Conservation (phyloP, 208 protist genomes). For the Plasmodiophora brassicae region DNA sequence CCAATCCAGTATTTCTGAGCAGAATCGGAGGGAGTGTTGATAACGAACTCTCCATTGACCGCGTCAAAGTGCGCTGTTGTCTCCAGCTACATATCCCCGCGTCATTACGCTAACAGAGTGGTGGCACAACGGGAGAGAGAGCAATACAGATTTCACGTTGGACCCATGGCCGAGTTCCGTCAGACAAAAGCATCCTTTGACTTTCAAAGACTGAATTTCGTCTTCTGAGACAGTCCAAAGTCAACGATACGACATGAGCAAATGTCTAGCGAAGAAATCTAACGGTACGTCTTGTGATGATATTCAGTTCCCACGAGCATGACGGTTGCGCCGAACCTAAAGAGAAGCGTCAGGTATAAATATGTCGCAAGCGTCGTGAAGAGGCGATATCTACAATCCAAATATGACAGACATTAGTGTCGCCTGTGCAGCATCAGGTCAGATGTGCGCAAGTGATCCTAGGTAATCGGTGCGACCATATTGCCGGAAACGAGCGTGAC, state of each 20-base stretch:
- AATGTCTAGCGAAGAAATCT: background rate
- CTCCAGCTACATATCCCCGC: too few species aligned
- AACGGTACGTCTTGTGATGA: background rate
- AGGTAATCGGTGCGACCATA: too few species aligned
- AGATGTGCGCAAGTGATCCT: too few species aligned
- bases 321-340: background rate
- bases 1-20: constrained; percentile 14
- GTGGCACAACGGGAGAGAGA: too few species aligned
- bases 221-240: background rate
- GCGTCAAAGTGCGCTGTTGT: background rate
- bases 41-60: background rate
- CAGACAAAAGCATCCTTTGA: background rate
- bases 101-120: too few species aligned
- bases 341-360: background rate
- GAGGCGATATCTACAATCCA: background rate
- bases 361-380: background rate
- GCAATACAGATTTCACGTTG: background rate
- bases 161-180: constrained; percentile 15
- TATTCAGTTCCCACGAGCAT: background rate
- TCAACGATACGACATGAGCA: background rate
- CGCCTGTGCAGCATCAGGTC: background rate
- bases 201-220: background rate
- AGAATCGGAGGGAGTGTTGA: background rate
- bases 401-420: background rate
- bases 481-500: background rate